Base-by-base conservation (phyloP, 768 basidiomycete species). In the Lentinus tigrinus region DNA sequence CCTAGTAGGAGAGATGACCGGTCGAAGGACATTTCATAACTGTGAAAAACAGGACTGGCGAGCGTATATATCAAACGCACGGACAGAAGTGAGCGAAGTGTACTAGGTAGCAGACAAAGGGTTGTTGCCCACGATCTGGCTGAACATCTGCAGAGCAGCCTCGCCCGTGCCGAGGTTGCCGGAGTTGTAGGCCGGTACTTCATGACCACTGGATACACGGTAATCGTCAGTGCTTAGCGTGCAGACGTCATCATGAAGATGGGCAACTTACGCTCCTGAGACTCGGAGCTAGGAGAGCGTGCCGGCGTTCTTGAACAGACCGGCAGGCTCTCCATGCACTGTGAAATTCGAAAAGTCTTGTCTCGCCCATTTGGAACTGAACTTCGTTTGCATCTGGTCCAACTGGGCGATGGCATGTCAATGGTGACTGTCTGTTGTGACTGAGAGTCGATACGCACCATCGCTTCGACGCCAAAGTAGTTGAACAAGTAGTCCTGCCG, bases 231-330 rank as follows among this genome's bases (percentile, higher is more conserved):
- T 11, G 17, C 13, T 13, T 10, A 10, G 2, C 16, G 7, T 11
- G 16, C 16, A 26, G n/a, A 13, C 17, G 19, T 11, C 39, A 14
- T 11, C 2, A 28, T 2, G 16, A 2, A 11, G 2, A 31, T 31
- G 6, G 31, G 31, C 31, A 31, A 66, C 65, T 56, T 38, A 66
- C 63, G 68, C 66, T 38, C 65, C 63, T 52, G 69, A 80, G 19
- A 83, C 74, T 5, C 83, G 75, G 10, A 85, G 64, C 57, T 84
- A 85, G 6, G 82, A 81, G 66, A 79, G 75, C 7, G 73, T 79
- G 8, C 83, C 83, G 3, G 84, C 81, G 55, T 82, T 84, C 72
- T 85, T 85, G 72, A 72, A 83, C 28, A 79, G 68, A 2, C 83
- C 84, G 3, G 84, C 73, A 2, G 68, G 56, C 52, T 78, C 73